Conservation (phyloP, 1,284 basidiomycete species). For the Stygiomarasmius scandens region DNA sequence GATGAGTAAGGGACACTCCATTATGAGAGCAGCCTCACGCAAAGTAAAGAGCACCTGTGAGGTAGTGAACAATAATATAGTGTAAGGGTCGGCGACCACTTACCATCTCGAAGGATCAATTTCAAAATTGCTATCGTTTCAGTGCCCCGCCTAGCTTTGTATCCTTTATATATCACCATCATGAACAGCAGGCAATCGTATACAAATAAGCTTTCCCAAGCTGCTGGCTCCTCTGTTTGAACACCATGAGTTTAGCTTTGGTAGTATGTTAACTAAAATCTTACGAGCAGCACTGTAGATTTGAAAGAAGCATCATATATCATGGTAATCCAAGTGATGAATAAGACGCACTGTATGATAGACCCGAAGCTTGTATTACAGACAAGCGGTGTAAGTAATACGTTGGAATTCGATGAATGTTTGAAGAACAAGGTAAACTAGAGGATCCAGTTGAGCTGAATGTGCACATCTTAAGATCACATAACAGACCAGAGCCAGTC, state of each 20-base stretch:
- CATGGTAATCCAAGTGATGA: no score
- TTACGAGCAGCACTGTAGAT: constrained; percentile 11
- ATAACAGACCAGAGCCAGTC: constrained; percentile 1
- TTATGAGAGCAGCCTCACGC: constrained; percentile 3
- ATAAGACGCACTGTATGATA: constrained; percentile 10
- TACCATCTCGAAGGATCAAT: constrained; percentile 16
- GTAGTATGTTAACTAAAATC: not conserved
- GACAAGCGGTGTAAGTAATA: not conserved
- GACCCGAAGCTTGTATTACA: constrained; percentile 17
- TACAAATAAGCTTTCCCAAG: constrained; percentile 22
- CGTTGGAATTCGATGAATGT: constrained; percentile 1
- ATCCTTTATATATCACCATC: constrained; percentile 14
- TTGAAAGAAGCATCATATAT: no score
- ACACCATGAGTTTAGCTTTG: constrained; percentile 4
- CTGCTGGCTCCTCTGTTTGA: not conserved
- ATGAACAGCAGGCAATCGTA: constrained; percentile 22
- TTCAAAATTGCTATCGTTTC: constrained; percentile 9
- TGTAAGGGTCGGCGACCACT: not conserved
- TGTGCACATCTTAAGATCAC: no score
- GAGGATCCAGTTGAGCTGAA: not conserved
- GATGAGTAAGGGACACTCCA: not conserved
- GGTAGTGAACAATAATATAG: no score
- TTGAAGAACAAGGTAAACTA: constrained; percentile 1
- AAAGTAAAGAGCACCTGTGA: constrained; percentile 13
- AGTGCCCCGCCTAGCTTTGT: not conserved